Conservation (phyloP, 2,329 filamentous ascomycete species). For the Ceratocystis huliohia region DNA sequence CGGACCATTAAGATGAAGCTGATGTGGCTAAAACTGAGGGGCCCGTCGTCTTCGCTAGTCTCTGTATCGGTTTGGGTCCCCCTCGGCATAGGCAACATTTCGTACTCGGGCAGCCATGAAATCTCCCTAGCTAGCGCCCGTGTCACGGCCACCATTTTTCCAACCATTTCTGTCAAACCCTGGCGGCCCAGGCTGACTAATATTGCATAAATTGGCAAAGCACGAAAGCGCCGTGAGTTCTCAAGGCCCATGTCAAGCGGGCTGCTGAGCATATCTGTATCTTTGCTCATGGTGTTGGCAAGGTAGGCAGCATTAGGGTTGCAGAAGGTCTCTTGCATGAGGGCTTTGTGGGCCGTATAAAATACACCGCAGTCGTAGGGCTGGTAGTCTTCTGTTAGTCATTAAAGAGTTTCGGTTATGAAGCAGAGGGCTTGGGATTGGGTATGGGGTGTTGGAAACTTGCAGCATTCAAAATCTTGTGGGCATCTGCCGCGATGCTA, state of each 20-base stretch:
- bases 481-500: conserved; percentile 73
- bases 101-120: conserved; percentile 47
- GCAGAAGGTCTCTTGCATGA: conserved; percentile 52
- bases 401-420: neutral
- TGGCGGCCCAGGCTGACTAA: conserved; percentile 59
- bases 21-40: conserved; percentile 39
- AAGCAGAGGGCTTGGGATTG: neutral
- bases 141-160: conserved; percentile 59
- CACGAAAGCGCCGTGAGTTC: conserved; percentile 82
- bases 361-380: conserved; percentile 92
- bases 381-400: conserved; percentile 26
- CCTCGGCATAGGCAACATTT: conserved; percentile 43
- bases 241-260: conserved; percentile 80
- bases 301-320: conserved; percentile 84
- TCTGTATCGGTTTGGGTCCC: neutral
- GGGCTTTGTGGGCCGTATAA: conserved; percentile 52
- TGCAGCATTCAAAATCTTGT: conserved; percentile 85
- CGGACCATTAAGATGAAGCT: conserved; percentile 63
- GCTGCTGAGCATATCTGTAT: conserved; percentile 47
- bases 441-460: conserved; percentile 26
- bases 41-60: conserved; percentile 31
- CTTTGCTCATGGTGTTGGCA: conserved; percentile 27
- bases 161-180: conserved; percentile 58
- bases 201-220: conserved; percentile 76
- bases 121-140: conserved; percentile 55